Base-by-base conservation (phyloP, 371 early-diverging fungal genomes). In the Dentiscutata heterogama region DNA sequence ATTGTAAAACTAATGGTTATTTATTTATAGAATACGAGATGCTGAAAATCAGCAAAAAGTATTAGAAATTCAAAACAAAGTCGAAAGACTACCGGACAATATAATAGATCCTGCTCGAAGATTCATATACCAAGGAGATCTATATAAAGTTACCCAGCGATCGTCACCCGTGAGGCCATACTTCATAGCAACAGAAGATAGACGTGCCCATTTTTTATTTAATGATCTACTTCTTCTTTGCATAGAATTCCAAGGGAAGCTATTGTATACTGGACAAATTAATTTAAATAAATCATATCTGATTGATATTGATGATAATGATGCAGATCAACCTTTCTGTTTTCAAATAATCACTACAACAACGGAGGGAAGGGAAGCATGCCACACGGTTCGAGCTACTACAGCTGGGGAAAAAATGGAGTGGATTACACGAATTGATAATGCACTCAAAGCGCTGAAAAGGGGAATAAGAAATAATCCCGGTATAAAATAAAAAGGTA, bases 11-110 rank as follows among this genome's bases (percentile, higher is more conserved):
- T 11, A 25, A 4, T 71, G 67, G 6, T 79, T 67, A 53, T 68
- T 5, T 68, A 20, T 68, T 54, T 35, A 39, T 71, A 80, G 80
- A 65, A 80, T 80, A 39, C 31, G 80, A 56, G 80, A 80, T 56
- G 80, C 80, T 16, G 80, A 80, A 46, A 80, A 80, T 46, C 80
- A 80, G 54, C 80, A 80, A 71, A 80, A 71, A 53, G 72, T 80
- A 29, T 31, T 80, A 8, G 80, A 80, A 80, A 71, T 80, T 39
- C 80, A 80, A 58, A 13, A 8, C 14, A 14, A 71, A 60, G 72
- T 80, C 1, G 46, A 56, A 25, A 58, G 58, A 2, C 46, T 80
- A n/a, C 71, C 80, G 18, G 18, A 3, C 7, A 64, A 64, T 22
- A 80, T 80, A 65, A 56, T 80, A 22, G n/a, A 80, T 29, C 80